These are phyloP conservation scores for Rhizopus arrhizus DNA, from an alignment of 371 early-diverging fungal species.

Conservation along the genomic window DNA sequence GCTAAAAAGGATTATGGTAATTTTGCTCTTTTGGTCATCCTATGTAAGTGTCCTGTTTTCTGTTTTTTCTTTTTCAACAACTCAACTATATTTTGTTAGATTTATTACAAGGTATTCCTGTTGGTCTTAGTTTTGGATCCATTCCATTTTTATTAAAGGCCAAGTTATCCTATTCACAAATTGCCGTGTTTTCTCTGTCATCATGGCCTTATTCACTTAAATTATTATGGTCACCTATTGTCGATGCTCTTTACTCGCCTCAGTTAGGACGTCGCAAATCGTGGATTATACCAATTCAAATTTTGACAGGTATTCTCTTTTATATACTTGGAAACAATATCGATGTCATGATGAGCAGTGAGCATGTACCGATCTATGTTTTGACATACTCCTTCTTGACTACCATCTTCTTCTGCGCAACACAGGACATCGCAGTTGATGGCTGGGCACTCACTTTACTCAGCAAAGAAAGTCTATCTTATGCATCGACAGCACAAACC, in stretches of 20 bases:
- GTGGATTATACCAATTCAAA: slow-evolving; percentile 98
- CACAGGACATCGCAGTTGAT: slow-evolving; percentile 98
- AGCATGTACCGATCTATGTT: slow-evolving; percentile 63
- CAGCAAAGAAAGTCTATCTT: slow-evolving; percentile 84
- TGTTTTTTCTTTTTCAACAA: neutral
- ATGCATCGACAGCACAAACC: slow-evolving; percentile 94
- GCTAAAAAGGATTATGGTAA: slow-evolving; percentile 61
- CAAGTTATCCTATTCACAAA: slow-evolving; percentile 85
- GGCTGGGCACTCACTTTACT: slow-evolving; percentile 95
- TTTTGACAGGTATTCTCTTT: slow-evolving; percentile 75
- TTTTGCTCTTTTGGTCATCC: slow-evolving; percentile 64
- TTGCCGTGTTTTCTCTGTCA: slow-evolving; percentile 91
- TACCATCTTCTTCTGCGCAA: slow-evolving; percentile 92
- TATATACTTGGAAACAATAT: slow-evolving; percentile 76
- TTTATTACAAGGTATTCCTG: slow-evolving; percentile 92
- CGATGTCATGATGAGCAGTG: slow-evolving; percentile 72
- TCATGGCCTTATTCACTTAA: slow-evolving; percentile 93
- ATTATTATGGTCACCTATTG: slow-evolving; percentile 96
- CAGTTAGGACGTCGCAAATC: slow-evolving; percentile 89
- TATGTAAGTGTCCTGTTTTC: slow-evolving; percentile 55
- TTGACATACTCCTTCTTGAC: slow-evolving; percentile 73
- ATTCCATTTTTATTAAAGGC: slow-evolving; percentile 93
- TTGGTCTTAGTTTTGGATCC: slow-evolving; percentile 89
- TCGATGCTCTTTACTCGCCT: slow-evolving; percentile 85
- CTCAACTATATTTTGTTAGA: slow-evolving; percentile 44